These are phyloP conservation scores for Nannizziopsis barbatae DNA, from an alignment of 2,329 filamentous ascomycete species.

Conservation along the genomic window DNA sequence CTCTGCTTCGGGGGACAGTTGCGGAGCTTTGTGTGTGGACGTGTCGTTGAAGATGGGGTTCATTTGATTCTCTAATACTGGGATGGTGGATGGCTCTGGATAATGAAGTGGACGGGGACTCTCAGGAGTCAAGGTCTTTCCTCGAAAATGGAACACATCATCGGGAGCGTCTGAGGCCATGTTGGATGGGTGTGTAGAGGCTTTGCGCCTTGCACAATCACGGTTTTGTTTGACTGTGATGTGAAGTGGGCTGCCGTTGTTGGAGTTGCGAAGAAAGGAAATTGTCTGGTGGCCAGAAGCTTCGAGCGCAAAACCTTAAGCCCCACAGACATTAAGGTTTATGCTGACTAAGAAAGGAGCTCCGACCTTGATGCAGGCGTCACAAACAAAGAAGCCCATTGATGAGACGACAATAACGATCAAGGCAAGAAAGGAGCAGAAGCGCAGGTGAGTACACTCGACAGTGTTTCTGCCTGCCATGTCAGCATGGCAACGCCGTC, in stretches of 20 bases:
- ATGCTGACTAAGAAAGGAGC: not conserved
- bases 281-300: not conserved
- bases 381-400: no score
- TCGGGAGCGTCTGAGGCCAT: slow-evolving; percentile 44
- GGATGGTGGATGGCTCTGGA: slow-evolving; percentile 56
- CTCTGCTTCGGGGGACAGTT: slow-evolving; percentile 17
- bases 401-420: no score
- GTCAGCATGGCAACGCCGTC: slow-evolving; percentile 2
- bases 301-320: not conserved
- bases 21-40: slow-evolving; percentile 44
- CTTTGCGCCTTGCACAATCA: not conserved
- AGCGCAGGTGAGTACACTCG: not conserved
- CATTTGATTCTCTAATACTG: slow-evolving; percentile 60
- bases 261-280: not conserved
- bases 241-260: not conserved
- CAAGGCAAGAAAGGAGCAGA: no score
- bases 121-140: slow-evolving; percentile 56
- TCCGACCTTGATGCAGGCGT: no score
- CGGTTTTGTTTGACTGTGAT: not conserved
- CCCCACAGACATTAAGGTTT: not conserved
- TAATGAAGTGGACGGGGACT: slow-evolving; percentile 60
- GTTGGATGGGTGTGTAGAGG: slow-evolving; percentile 22
- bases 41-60: slow-evolving; percentile 60
- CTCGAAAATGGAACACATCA: slow-evolving; percentile 48
- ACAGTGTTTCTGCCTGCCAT: not conserved